These are phyloP conservation scores for Fusarium sp. DNA, from an alignment of 2,329 filamentous ascomycete species.

Conservation along the genomic window DNA sequence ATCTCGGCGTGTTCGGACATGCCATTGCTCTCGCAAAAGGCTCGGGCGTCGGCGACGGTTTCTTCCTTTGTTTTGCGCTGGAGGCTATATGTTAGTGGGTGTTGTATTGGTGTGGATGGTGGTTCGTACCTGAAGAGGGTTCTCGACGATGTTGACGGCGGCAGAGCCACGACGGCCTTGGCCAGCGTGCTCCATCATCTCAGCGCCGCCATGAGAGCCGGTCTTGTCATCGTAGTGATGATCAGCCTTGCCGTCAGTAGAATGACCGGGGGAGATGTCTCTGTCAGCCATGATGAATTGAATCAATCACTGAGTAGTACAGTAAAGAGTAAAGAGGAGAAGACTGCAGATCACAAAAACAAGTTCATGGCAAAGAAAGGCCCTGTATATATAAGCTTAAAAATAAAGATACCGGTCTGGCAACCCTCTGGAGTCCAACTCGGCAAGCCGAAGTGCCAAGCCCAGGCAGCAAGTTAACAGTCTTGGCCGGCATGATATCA, in stretches of 20 bases:
- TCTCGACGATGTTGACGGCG: conserved; percentile 19
- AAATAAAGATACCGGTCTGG: conserved; percentile 18
- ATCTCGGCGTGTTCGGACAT: conserved; percentile 25
- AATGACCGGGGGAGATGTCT: conserved; percentile 17
- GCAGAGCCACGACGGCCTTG: conserved; percentile 12
- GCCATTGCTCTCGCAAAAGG: conserved; percentile 19
- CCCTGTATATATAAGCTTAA: conserved; percentile 32
- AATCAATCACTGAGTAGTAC: not conserved
- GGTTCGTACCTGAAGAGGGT: conserved; percentile 4
- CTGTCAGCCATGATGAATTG: conserved; percentile 19
- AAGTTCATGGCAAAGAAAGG: not conserved
- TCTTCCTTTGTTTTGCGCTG: conserved; percentile 12
- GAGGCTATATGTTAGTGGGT: not conserved
- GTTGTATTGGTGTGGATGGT: accelerated
- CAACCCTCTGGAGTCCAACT: conserved; percentile 22
- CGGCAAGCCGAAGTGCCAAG: conserved; percentile 32
- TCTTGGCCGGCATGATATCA: conserved; percentile 28
- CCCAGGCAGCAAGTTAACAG: conserved; percentile 33
- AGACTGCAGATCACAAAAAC: conserved; percentile 7
- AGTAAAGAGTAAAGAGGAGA: not conserved
- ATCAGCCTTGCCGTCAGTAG: conserved; percentile 7
- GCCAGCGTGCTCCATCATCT: conserved; percentile 16
- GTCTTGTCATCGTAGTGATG: conserved; percentile 19
- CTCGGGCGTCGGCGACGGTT: conserved; percentile 13
- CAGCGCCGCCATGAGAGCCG: conserved; percentile 6